phyloP scores from a whole-genome alignment of 768 basidiomycete species.

The Pleurotus pulmonarius region DNA sequence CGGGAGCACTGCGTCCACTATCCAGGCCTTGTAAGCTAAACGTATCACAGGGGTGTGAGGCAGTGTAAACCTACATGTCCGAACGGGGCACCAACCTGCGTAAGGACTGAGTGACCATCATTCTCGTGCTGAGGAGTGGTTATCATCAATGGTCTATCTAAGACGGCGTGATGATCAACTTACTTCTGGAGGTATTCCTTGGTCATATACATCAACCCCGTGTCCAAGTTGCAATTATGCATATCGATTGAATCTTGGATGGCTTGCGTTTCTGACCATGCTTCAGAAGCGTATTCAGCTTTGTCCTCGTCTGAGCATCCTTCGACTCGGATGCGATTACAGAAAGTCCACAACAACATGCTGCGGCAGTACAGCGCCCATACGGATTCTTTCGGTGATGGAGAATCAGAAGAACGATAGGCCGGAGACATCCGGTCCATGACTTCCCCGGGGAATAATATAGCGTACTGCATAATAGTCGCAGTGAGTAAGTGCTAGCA shows the following conservation, averaged over 20 bases:
- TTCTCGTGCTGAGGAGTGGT: slow-evolving; percentile 44
- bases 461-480: slow-evolving; percentile 40
- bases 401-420: slow-evolving; percentile 35
- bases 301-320: slow-evolving; percentile 44
- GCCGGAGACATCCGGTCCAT: slow-evolving; percentile 43
- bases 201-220: slow-evolving; percentile 59
- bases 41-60: slow-evolving; percentile 10
- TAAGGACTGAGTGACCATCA: slow-evolving; percentile 59
- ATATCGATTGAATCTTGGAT: slow-evolving; percentile 65
- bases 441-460: slow-evolving; percentile 76
- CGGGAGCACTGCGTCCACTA: slow-evolving; percentile 28
- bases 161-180: slow-evolving; percentile 20
- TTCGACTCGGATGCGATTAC: slow-evolving; percentile 46
- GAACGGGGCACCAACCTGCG: slow-evolving; percentile 49
- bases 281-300: slow-evolving; percentile 55
- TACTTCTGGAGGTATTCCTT: slow-evolving; percentile 76
- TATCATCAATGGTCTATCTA: slow-evolving; percentile 10
- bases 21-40: slow-evolving; percentile 48
- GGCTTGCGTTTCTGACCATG: slow-evolving; percentile 61
- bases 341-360: slow-evolving; percentile 80
- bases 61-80: slow-evolving; percentile 13
- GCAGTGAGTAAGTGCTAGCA: too few species aligned
- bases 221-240: slow-evolving; percentile 71
- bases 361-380: slow-evolving; percentile 82
- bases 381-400: slow-evolving; percentile 70